phyloP scores from a whole-genome alignment of 2,329 filamentous ascomycete species.

The Fusarium praegraminearum region DNA sequence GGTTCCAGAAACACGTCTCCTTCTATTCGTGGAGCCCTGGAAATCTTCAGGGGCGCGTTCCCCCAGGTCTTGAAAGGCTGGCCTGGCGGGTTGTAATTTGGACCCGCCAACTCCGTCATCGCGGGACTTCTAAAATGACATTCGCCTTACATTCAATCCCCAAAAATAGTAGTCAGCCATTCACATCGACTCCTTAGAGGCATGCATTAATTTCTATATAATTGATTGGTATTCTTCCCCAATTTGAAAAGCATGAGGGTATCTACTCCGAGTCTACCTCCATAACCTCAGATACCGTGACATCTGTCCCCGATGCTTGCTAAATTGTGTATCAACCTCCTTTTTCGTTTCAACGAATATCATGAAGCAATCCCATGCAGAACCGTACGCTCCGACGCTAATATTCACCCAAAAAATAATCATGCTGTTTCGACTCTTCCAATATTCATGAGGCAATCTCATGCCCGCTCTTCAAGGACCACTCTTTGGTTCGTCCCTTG shows the following conservation, averaged over 20 bases:
- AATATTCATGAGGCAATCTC: constrained; percentile 49
- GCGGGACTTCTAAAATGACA: constrained; percentile 27
- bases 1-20: constrained; percentile 29
- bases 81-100: constrained; percentile 27
- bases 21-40: constrained; percentile 28
- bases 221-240: constrained; percentile 17
- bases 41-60: constrained; percentile 39
- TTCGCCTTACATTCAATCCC: constrained; percentile 7
- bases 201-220: constrained; percentile 10
- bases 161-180: constrained; percentile 6
- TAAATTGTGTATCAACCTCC: constrained; percentile 32
- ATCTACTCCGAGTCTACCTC: constrained; percentile 35
- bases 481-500: constrained; percentile 53
- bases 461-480: constrained; percentile 56
- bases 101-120: constrained; percentile 44
- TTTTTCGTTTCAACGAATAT: constrained; percentile 33
- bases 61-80: constrained; percentile 8
- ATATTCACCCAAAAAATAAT: constrained; percentile 43
- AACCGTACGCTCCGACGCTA: constrained; percentile 46
- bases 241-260: constrained; percentile 21
- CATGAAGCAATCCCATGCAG: constrained; percentile 41
- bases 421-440: constrained; percentile 27
- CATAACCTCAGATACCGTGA: constrained; percentile 26
- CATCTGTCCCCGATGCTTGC: constrained; percentile 21
- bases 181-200: background rate